Base-by-base conservation (phyloP, 139 green algal genomes). In the Yamagishiella unicocca region DNA sequence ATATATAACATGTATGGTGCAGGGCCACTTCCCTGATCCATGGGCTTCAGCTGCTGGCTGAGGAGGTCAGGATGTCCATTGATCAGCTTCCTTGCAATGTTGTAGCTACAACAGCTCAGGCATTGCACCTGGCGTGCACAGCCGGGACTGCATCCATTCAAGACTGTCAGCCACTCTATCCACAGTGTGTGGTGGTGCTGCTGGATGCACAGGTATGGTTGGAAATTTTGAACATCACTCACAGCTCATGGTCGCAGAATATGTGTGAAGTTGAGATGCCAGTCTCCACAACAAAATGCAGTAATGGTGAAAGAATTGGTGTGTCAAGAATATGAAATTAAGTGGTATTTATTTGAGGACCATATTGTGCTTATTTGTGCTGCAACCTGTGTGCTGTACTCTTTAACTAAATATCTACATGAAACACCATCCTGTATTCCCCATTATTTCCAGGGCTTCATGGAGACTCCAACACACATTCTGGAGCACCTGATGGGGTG, bases 371-470 rank as follows among this genome's bases (percentile, higher is more conserved):
- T n/a, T n/a, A n/a, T n/a, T n/a, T n/a, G n/a, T n/a, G n/a, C n/a
- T n/a, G n/a, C n/a, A n/a, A n/a, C n/a, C n/a, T n/a, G n/a, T n/a
- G n/a, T n/a, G n/a, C n/a, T n/a, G n/a, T n/a, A n/a, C n/a, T n/a
- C n/a, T n/a, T n/a, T n/a, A n/a, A n/a, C n/a, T n/a, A n/a, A n/a
- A n/a, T n/a, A n/a, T n/a, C n/a, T n/a, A n/a, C n/a, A n/a, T n/a
- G n/a, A n/a, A n/a, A n/a, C n/a, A n/a, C n/a, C n/a, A 17, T 58
- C 14, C 50, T 58, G 50, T 58, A 38, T 40, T 12, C 62, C 22
- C 62, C 29, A 40, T n/a, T 73, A 12, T 17, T n/a, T 46, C 21
- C 75, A 83, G 76, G 54, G 78, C 10, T 84, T 84, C 61, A 12
- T 84, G 76, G 24, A 9, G 6, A 40, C 76, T 4, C 7, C 35